Percentiles rank a stretch among this genome's conserved stretches.
Conservation (phyloP, 345 rosid genomes). For the Stellera chamaejasme region DNA sequence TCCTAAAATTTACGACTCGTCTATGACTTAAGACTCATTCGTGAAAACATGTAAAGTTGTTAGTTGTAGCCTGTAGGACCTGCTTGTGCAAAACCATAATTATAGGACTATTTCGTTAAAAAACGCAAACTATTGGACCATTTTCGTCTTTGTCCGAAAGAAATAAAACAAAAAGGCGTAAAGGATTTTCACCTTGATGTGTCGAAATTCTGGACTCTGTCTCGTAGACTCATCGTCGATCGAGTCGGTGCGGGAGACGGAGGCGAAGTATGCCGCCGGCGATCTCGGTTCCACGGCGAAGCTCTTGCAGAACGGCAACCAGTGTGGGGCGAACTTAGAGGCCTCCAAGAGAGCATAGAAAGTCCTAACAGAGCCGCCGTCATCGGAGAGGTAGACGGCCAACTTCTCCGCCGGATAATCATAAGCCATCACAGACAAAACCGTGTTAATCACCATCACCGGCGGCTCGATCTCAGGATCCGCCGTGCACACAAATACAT, state of each 20-base stretch:
- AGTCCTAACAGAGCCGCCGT: constrained; percentile 35
- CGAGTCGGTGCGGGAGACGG: neutral
- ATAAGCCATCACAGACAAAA: constrained; percentile 41
- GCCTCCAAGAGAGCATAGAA: constrained; percentile 48
- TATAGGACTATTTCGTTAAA: no score
- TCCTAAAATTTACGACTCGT: no score
- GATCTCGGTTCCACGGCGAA: constrained; percentile 32
- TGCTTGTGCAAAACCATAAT: no score
- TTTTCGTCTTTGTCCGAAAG: neutral
- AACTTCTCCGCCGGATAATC: constrained; percentile 36
- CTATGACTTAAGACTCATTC: no score
- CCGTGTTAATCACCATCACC: constrained; percentile 37
- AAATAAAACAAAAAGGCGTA: neutral
- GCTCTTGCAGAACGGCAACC: constrained; percentile 49
- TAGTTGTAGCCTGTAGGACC: no score
- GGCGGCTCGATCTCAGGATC: constrained; percentile 48
- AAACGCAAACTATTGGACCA: no score
- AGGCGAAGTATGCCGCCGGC: constrained; percentile 32
- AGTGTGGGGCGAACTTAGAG: constrained; percentile 30
- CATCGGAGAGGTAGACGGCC: constrained; percentile 44
- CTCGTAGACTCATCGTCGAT: neutral
- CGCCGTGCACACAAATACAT: constrained; percentile 49
- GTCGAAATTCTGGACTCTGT: constrained; percentile 5
- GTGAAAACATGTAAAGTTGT: no score
- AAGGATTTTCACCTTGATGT: constrained; percentile 9